A percentile compares a stretch with the other conserved stretches of the same genome.
These are phyloP conservation scores for Auriscalpium microsporum DNA, from an alignment of 768 basidiomycete species.

Conservation along the genomic window DNA sequence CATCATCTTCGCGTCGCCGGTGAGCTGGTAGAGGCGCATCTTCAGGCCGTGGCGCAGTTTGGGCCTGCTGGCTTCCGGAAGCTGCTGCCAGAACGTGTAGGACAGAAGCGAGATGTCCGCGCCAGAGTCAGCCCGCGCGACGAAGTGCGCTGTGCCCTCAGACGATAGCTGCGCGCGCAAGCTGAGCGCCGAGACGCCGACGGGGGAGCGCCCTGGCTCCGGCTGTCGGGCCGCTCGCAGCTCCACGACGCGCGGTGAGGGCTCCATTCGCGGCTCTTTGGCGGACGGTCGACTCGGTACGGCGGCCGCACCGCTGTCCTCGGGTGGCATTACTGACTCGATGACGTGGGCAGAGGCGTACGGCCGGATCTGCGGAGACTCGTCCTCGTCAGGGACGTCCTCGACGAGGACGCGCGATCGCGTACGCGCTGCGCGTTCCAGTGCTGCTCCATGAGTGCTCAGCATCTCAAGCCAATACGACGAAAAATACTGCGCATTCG, in stretches of 20 bases:
- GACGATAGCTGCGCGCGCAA: neutral
- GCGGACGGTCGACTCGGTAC: too few species aligned
- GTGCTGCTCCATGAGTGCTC: neutral
- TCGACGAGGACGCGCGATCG: too few species aligned
- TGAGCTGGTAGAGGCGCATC: neutral
- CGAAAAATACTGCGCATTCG: neutral
- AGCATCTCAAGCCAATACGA: neutral
- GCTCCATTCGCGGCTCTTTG: too few species aligned
- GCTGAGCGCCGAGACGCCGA: neutral
- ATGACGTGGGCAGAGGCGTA: neutral
- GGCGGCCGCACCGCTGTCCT: too few species aligned
- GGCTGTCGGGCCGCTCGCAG: neutral
- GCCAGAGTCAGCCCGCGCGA: neutral
- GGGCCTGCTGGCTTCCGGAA: neutral
- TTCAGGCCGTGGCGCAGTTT: neutral
- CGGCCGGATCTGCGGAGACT: neutral
- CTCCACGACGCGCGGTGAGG: neutral
- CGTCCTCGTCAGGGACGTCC: neutral
- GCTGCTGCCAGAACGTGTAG: neutral
- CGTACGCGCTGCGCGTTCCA: too few species aligned
- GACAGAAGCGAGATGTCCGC: neutral
- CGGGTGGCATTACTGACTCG: too few species aligned
- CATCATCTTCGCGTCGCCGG: too few species aligned
- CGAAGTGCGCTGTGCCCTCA: neutral
- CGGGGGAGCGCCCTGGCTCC: neutral